These are phyloP conservation scores for Dissophora globulifera DNA, from an alignment of 192 early-diverging fungal species.

Conservation along the genomic window DNA sequence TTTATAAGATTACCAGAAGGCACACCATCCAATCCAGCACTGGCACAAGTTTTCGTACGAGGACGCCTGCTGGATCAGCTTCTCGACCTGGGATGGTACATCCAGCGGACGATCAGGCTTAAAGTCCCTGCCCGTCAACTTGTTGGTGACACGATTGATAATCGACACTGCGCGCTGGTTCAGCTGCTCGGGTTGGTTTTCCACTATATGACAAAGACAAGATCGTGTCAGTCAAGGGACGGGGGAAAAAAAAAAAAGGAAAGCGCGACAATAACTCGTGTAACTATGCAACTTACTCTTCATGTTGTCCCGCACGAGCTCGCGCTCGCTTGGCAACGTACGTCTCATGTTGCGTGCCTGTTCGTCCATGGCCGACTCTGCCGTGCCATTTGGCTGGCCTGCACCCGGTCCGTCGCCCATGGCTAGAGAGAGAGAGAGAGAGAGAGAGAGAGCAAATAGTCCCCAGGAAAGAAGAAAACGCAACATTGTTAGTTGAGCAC, in stretches of 20 bases:
- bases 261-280: neutral
- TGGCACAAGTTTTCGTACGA: slow-evolving; percentile 91
- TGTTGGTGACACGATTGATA: slow-evolving; percentile 91
- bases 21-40: slow-evolving; percentile 74
- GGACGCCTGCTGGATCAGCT: slow-evolving; percentile 89
- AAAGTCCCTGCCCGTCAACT: slow-evolving; percentile 95
- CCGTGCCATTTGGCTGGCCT: slow-evolving; percentile 9
- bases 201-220: slow-evolving; percentile 40
- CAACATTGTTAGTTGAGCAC: too few species aligned
- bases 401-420: slow-evolving; percentile 47
- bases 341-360: slow-evolving; percentile 45
- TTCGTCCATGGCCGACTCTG: slow-evolving; percentile 35
- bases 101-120: slow-evolving; percentile 80
- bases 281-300: slow-evolving; percentile 58
- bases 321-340: slow-evolving; percentile 38
- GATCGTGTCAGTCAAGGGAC: neutral
- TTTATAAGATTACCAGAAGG: slow-evolving; percentile 54
- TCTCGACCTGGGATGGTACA: slow-evolving; percentile 87
- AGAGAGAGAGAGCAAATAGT: too few species aligned
- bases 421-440: too few species aligned
- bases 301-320: slow-evolving; percentile 52
- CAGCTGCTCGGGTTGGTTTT: slow-evolving; percentile 67
- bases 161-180: slow-evolving; percentile 86
- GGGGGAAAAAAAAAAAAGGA: neutral
- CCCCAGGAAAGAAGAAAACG: too few species aligned